Base-by-base conservation (phyloP, 768 basidiomycete species). In the Cystofilobasidium bisporidii region DNA sequence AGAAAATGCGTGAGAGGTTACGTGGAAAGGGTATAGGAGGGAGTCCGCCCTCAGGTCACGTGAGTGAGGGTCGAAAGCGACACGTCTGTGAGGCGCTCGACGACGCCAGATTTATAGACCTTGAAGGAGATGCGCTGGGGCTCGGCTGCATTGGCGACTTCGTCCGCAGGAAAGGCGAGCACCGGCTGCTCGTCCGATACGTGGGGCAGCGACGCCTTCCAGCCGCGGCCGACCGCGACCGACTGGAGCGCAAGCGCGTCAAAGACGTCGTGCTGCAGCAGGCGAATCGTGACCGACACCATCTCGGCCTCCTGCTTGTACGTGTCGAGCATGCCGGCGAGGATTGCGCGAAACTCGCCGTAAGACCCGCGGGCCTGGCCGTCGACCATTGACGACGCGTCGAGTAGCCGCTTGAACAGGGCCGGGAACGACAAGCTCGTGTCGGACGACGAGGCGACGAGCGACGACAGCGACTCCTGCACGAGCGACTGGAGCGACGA, bases 241-340 rank as follows among this genome's bases (percentile, higher is more conserved):
- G 53, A 14, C 30, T 56, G 53, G 12, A 28, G 53, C 6, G 6
- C 53, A 30, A 56, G 53, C 28, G 53, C 53, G 28, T 85, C 83
- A 71, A 89, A 92, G 58, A 94, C 77, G 75, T 98, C 94, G 38
- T 87, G 82, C 70, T 87, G 83, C 50, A 92, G 80, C 55, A 98
- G 79, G 69, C 85, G 84, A 70, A 87, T 89, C 28, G 91, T 88
- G 72, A 94, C 91, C 50, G 81, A 77, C 30, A 98, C 79, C 81
- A 93, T 84, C 71, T 97, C 93, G 32, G 88, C 89, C 71, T 99
- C 93, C 4, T 87, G 85, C 45, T 87, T 85, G 78, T 97, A 98
- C 2, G 91, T 87, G 73, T 94, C 91, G 72, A 98, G 78, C 90
- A 98, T 99, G n/a, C 90, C 88, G 0, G 86, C 86, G 36, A 99